phyloP scores from a whole-genome alignment of 768 basidiomycete genomes.

The Tylopilus intermedius region DNA sequence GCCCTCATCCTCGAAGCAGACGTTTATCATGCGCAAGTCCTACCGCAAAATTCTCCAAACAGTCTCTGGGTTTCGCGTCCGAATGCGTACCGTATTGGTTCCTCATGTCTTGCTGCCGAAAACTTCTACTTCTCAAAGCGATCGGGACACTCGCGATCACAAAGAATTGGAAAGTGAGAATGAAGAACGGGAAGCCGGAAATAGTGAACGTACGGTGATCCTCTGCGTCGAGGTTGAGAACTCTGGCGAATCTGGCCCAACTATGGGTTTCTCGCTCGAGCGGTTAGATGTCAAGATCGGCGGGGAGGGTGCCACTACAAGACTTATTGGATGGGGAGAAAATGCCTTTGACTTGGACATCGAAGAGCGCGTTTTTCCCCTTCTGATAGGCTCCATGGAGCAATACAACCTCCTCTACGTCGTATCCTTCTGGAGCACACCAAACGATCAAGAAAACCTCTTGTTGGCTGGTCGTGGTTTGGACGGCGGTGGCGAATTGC shows the following conservation, averaged over 20 bases:
- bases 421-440: constrained; percentile 71
- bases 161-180: constrained; percentile 44
- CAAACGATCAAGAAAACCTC: constrained; percentile 47
- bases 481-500: constrained; percentile 43
- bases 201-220: constrained; percentile 79
- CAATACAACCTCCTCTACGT: constrained; percentile 89
- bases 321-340: constrained; percentile 48
- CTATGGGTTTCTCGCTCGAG: constrained; percentile 71
- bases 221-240: constrained; percentile 92
- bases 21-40: constrained; percentile 76
- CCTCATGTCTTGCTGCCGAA: constrained; percentile 73
- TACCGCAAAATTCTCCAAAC: constrained; percentile 76
- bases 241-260: constrained; percentile 55
- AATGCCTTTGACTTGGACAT: constrained; percentile 29
- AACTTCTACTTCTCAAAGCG: constrained; percentile 14
- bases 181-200: constrained; percentile 55
- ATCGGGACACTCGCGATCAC: constrained; percentile 30
- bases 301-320: constrained; percentile 55
- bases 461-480: constrained; percentile 31
- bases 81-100: constrained; percentile 92
- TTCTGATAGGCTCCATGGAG: constrained; percentile 63
- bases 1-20: constrained; percentile 43
- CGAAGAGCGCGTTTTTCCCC: constrained; percentile 57
- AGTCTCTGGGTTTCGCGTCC: constrained; percentile 79
- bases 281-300: constrained; percentile 70